Conservation (phyloP, 352 stramenopile species). For the Pelagophyceae sp. region DNA sequence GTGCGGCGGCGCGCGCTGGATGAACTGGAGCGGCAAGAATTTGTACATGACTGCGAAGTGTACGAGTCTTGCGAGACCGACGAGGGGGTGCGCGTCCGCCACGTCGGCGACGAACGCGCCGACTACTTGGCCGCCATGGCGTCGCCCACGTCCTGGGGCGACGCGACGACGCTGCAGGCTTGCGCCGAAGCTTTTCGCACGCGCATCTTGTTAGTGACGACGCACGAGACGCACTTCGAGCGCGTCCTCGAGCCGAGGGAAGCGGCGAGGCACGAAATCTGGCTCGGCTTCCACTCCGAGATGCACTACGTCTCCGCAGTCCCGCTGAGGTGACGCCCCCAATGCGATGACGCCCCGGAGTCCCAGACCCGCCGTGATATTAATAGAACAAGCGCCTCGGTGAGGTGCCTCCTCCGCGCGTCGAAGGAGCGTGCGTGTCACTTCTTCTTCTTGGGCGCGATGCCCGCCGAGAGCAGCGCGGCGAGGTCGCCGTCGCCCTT, state of each 20-base stretch:
- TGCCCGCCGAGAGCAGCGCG: too few species aligned
- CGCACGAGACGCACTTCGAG: conserved; percentile 2
- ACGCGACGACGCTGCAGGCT: conserved; percentile 8
- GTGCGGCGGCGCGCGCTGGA: neutral
- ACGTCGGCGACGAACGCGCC: neutral
- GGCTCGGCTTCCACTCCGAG: conserved; percentile 16
- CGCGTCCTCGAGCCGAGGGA: neutral
- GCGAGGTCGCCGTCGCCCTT: too few species aligned
- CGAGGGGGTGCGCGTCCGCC: neutral
- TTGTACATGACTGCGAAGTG: conserved; percentile 19
- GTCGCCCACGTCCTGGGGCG: neutral
- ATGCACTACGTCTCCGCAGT: conserved; percentile 8
- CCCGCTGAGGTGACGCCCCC: too few species aligned
- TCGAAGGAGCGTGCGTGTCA: too few species aligned
- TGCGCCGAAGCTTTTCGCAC: neutral
- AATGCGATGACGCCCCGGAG: too few species aligned
- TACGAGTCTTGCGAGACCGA: neutral
- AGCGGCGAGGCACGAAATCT: neutral
- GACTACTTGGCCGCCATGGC: neutral
- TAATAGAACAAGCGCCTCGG: too few species aligned
- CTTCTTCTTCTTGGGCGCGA: too few species aligned
- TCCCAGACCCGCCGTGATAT: too few species aligned
- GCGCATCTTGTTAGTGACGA: conserved; percentile 11
- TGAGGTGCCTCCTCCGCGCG: too few species aligned
- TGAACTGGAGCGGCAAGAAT: neutral